Conservation (phyloP, 1,284 basidiomycete species). For the Cryptococcus wingfieldii region DNA sequence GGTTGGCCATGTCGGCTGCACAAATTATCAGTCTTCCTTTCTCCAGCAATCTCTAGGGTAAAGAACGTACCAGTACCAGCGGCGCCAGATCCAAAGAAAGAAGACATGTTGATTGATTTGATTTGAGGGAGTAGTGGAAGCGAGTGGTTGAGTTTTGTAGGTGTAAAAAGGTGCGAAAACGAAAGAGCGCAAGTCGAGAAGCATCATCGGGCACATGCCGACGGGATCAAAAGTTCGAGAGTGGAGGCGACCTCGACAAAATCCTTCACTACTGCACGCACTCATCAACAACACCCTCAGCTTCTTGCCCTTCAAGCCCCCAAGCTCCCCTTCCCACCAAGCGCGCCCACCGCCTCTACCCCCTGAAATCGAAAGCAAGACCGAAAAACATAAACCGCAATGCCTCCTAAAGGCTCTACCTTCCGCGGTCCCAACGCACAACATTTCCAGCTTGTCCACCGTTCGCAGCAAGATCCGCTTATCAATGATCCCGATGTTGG, state of each 20-base stretch:
- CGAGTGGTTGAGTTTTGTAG: background rate
- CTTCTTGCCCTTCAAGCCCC: background rate
- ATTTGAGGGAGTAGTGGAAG: background rate
- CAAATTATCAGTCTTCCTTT: background rate
- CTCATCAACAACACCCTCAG: background rate
- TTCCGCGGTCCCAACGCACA: constrained; percentile 82
- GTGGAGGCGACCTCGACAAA: constrained; percentile 1
- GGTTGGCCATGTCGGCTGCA: constrained; percentile 38
- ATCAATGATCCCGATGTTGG: constrained; percentile 90
- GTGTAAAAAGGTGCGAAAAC: background rate
- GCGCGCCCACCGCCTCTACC: background rate
- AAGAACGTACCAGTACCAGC: background rate
- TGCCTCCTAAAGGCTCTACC: constrained; percentile 60
- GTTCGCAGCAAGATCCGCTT: constrained; percentile 91
- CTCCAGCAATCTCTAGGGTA: background rate
- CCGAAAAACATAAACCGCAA: constrained; percentile 14
- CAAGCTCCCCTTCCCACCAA: background rate
- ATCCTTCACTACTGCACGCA: background rate
- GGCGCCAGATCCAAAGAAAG: constrained; percentile 20
- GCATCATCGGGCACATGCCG: background rate
- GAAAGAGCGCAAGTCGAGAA: background rate
- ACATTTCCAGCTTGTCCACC: constrained; percentile 95
- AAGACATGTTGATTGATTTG: constrained; percentile 12
- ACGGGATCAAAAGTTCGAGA: constrained; percentile 23
- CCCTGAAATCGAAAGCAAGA: background rate